Evolutionary conservation across 441 rosid species (phyloP), one percentile per base, ranked within the genome.

Genomic region (Eutrema salsugineum): DNA sequence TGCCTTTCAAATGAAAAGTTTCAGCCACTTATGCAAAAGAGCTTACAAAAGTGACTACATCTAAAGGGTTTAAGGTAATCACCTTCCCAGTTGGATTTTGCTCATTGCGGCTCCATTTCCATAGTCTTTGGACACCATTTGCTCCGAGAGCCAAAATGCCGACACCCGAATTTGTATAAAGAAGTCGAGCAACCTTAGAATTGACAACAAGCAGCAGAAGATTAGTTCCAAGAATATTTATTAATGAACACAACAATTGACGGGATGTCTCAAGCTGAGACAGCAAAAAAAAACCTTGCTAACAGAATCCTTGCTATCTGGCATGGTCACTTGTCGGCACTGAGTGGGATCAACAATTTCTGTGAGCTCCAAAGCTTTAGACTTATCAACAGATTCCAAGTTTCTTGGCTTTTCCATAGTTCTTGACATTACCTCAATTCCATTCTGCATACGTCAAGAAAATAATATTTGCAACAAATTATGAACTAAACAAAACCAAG

Each of bases 61-160:
- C 50, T 14, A 22, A 16, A 65, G 58, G 43, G 48, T 33, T 58
- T 35, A 49, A 54, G 4, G 39, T 66, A 55, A 55, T 70, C 27
- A 87, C 89, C 91, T 85, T 86, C 76, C 84, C 87, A 17, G 78
- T 68, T 8, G 80, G 89, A 82, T 88, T 86, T 50, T 83, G 81
- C 67, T 83, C 89, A 63, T 61, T 82, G 60, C 87, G 91, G 61
- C 68, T 84, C 94, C 91, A 88, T 64, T 86, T 88, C 94, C 94
- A 88, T 4, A 88, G 84, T 64, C 83, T 87, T 68, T 88, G 94
- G 39, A 83, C 85, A 63, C 87, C 89, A 65, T 80, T 85, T 58
- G 88, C 65, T 36, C 81, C 83, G 20, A 88, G 85, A 35, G 91
- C 91, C 80, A 88, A 75, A 27, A 88, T 12, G 24, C 87, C 91